Evolutionary conservation across 768 basidiomycete genomes (phyloP).

Genomic region (Kwoniella newhampshirensis): DNA sequence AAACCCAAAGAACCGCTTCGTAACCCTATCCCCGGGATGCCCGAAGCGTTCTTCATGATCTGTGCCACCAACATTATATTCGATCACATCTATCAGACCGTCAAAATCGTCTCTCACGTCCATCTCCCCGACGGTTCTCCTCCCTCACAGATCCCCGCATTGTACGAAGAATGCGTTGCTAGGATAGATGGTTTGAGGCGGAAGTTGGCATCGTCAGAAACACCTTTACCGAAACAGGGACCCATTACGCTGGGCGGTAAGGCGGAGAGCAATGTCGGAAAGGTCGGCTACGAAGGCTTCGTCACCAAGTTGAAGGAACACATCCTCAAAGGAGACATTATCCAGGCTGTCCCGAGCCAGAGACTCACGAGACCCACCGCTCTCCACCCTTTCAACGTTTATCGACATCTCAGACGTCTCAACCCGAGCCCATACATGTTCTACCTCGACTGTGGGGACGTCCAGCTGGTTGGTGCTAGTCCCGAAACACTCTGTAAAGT

Average conservation of each 20-base stretch:
- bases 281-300: constrained; percentile 83
- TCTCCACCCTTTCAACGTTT: constrained; percentile 96
- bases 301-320: constrained; percentile 91
- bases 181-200: constrained; percentile 81
- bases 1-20: constrained; percentile 61
- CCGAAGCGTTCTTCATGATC: constrained; percentile 93
- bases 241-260: constrained; percentile 57
- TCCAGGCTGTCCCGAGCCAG: constrained; percentile 97
- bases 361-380: constrained; percentile 77
- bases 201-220: constrained; percentile 62
- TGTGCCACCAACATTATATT: constrained; percentile 93
- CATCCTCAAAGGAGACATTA: constrained; percentile 94
- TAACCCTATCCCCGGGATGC: constrained; percentile 77
- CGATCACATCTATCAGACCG: constrained; percentile 90
- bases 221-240: constrained; percentile 60
- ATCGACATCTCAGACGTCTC: constrained; percentile 85
- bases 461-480: constrained; percentile 96
- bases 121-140: constrained; percentile 71
- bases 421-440: constrained; percentile 99
- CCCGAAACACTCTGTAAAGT: constrained; percentile 98
- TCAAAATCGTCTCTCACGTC: constrained; percentile 96
- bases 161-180: constrained; percentile 82
- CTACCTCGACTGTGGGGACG: constrained; percentile 87
- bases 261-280: constrained; percentile 85
- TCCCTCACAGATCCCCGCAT: constrained; percentile 64